Evolutionary conservation across 148 eudicot genomes (phyloP).

Genomic region (Amaranthus palmeri): DNA sequence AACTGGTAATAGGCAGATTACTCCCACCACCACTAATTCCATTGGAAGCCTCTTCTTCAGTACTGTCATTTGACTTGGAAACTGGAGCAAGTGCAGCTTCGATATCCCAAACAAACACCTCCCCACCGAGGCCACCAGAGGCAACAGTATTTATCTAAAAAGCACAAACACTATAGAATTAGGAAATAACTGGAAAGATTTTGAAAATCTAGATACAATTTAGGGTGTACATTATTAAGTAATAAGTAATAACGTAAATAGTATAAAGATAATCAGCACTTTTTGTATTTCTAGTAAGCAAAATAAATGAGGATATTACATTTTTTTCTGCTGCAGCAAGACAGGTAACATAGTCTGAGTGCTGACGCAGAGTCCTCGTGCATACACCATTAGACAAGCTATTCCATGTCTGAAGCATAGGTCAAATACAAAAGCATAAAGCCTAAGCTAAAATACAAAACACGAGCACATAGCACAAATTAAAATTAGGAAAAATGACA

Average conservation of each 20-base stretch:
- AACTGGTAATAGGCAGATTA: slow-evolving; percentile 46
- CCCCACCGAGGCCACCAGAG: slow-evolving; percentile 98
- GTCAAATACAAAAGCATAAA: slow-evolving; percentile 8
- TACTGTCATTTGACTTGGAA: slow-evolving; percentile 57
- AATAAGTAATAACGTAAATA: slow-evolving; percentile 12
- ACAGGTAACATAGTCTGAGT: slow-evolving; percentile 92
- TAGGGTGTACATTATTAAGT: slow-evolving; percentile 5
- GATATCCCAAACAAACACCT: slow-evolving; percentile 96
- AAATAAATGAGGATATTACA: slow-evolving; percentile 39
- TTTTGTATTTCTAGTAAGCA: background rate
- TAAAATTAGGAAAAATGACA: background rate
- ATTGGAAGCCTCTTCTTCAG: slow-evolving; percentile 63
- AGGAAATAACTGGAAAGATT: slow-evolving; percentile 18
- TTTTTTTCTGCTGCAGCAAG: slow-evolving; percentile 84
- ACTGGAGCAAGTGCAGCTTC: slow-evolving; percentile 88
- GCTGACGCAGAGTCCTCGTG: slow-evolving; percentile 79
- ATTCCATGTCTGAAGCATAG: slow-evolving; percentile 65
- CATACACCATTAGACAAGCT: slow-evolving; percentile 70
- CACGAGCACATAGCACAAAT: background rate
- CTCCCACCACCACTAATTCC: slow-evolving; percentile 52
- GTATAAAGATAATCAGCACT: background rate
- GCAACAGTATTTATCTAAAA: slow-evolving; percentile 75
- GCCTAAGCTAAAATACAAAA: slow-evolving; percentile 6
- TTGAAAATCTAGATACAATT: slow-evolving; percentile 1
- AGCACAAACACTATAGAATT: slow-evolving; percentile 27